Conservation (phyloP, 2,329 filamentous ascomycete genomes). For the Plectosphaerella cucumerina region DNA sequence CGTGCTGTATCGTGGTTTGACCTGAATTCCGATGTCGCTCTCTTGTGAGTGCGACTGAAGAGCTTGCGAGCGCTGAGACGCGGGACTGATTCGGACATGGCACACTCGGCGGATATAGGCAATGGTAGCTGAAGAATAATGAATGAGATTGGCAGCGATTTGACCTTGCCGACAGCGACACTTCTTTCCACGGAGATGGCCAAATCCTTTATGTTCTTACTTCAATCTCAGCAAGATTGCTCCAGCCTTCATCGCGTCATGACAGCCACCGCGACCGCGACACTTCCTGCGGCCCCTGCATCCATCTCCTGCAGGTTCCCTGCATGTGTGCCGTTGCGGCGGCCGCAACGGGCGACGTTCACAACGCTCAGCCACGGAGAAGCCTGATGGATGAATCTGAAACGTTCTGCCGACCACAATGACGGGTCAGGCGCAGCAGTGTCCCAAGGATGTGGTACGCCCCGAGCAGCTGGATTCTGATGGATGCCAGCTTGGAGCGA, state of each 20-base stretch:
- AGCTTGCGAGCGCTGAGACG: not conserved
- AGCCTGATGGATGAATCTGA: not conserved
- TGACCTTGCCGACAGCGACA: not conserved
- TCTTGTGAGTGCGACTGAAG: not conserved
- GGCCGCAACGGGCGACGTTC: not conserved
- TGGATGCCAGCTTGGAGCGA: too few relatives aligned
- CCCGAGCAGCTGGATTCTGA: too few relatives aligned
- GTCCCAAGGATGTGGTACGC: too few relatives aligned
- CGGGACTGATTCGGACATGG: not conserved
- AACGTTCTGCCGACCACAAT: not conserved
- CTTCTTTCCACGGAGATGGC: not conserved
- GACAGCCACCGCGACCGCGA: not conserved
- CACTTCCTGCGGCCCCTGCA: not conserved
- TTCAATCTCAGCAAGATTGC: not conserved
- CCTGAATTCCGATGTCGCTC: not conserved
- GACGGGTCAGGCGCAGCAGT: too few relatives aligned
- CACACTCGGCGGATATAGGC: not conserved
- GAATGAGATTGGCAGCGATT: not conserved
- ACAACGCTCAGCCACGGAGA: not conserved
- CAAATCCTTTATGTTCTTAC: not conserved
- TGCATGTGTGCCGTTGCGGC: not conserved
- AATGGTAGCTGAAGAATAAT: too few relatives aligned
- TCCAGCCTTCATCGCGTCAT: not conserved
- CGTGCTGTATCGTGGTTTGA: not conserved
- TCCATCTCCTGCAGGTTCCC: not conserved